Evolutionary conservation across 2,329 filamentous ascomycete genomes (phyloP).

Genomic region (Fusarium sp.): DNA sequence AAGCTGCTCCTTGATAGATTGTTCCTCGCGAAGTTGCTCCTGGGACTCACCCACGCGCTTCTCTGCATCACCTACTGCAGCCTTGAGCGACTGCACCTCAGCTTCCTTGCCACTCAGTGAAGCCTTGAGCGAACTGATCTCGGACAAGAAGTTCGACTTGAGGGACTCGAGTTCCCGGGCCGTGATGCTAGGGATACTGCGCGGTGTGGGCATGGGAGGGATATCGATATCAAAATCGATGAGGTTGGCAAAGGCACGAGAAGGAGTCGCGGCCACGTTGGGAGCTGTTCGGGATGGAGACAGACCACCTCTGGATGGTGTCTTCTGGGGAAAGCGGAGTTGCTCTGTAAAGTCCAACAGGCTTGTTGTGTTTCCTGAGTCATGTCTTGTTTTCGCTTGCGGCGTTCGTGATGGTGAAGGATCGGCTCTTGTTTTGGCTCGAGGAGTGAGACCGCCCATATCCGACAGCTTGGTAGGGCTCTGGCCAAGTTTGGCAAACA

Average conservation of each 20-base stretch:
- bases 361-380: slow-evolving; percentile 75
- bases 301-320: slow-evolving; percentile 58
- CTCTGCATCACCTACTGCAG: slow-evolving; percentile 89
- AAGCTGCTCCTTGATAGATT: slow-evolving; percentile 75
- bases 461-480: slow-evolving; percentile 68
- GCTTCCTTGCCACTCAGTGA: slow-evolving; percentile 93
- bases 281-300: slow-evolving; percentile 51
- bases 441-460: slow-evolving; percentile 56
- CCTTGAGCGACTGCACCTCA: slow-evolving; percentile 87
- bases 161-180: slow-evolving; percentile 92
- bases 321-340: slow-evolving; percentile 61
- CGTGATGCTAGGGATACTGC: slow-evolving; percentile 90
- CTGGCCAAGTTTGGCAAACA: slow-evolving; percentile 79
- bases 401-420: slow-evolving; percentile 53
- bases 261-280: slow-evolving; percentile 59
- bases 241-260: slow-evolving; percentile 71
- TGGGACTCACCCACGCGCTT: slow-evolving; percentile 88
- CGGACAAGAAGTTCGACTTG: slow-evolving; percentile 89
- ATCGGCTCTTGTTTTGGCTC: slow-evolving; percentile 50
- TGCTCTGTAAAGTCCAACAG: slow-evolving; percentile 92
- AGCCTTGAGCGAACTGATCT: slow-evolving; percentile 94
- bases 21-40: slow-evolving; percentile 85
- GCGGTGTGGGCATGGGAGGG: slow-evolving; percentile 90
- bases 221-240: slow-evolving; percentile 89
- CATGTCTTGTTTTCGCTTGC: slow-evolving; percentile 53